Evolutionary conservation across 106 monocot species (phyloP).

Genomic region (Dioscorea dumetorum): DNA sequence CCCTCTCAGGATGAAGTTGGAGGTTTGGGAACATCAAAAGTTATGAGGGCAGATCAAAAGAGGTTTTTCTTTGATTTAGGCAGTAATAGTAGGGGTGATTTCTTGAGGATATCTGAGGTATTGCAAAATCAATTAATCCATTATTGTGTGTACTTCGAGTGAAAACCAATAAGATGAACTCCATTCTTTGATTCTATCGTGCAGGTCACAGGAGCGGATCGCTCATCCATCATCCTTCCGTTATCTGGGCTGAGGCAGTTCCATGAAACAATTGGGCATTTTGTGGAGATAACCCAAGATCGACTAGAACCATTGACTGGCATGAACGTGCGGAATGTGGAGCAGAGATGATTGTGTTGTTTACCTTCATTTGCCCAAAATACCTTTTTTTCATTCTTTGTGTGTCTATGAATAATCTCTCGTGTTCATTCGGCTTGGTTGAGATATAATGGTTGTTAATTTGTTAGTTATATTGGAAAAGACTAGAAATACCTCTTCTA

Average conservation of each 20-base stretch:
- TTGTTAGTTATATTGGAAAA: too few relatives aligned
- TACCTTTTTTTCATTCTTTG: too few relatives aligned
- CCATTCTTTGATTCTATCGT: neutral
- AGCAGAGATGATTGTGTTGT: slow-evolving; percentile 1
- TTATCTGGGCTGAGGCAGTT: slow-evolving; percentile 78
- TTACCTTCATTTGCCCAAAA: too few relatives aligned
- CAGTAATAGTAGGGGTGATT: slow-evolving; percentile 88
- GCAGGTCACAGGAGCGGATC: slow-evolving; percentile 77
- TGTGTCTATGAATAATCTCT: too few relatives aligned
- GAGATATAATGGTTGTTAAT: too few relatives aligned
- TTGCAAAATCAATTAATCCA: neutral
- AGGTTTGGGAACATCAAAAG: slow-evolving; percentile 61
- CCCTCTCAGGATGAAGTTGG: slow-evolving; percentile 45
- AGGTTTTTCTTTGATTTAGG: slow-evolving; percentile 95
- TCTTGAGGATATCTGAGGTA: slow-evolving; percentile 94
- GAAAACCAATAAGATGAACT: too few relatives aligned
- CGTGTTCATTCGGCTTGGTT: too few relatives aligned
- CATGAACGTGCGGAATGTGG: slow-evolving; percentile 50
- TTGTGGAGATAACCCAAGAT: slow-evolving; percentile 81
- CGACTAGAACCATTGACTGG: slow-evolving; percentile 54
- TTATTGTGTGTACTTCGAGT: too few relatives aligned
- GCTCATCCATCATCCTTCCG: slow-evolving; percentile 84
- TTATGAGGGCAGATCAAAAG: slow-evolving; percentile 85
- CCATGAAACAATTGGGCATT: slow-evolving; percentile 80
- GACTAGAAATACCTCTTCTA: too few relatives aligned